A percentile compares a stretch with the other conserved stretches of the same genome.
Conservation (phyloP, 805 yeast species). For the Candida boleticola region DNA sequence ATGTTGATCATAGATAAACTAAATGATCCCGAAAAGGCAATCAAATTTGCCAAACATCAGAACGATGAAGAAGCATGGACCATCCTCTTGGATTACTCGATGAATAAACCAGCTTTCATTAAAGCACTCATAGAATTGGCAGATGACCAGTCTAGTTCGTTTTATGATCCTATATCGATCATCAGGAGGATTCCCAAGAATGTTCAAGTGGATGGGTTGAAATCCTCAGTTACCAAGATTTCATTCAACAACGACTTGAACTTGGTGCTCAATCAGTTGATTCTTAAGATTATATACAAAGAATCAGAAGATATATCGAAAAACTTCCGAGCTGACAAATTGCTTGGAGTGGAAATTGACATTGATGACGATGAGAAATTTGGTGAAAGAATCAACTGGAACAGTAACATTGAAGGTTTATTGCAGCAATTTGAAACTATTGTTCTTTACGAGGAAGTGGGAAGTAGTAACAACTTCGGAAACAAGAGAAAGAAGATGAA, state of each 20-base stretch:
- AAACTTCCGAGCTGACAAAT: constrained; percentile 16
- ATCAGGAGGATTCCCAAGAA: constrained; percentile 61
- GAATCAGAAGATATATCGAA: constrained; percentile 28
- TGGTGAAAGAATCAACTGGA: too few relatives aligned
- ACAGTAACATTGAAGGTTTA: constrained; percentile 14
- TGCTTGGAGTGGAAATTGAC: constrained; percentile 29
- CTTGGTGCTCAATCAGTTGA: constrained; percentile 51
- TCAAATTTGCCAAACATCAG: constrained; percentile 66
- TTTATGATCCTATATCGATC: constrained; percentile 64
- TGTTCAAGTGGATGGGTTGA: constrained; percentile 64
- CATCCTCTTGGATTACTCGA: constrained; percentile 65
- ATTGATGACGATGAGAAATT: constrained; percentile 11
- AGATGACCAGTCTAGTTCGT: constrained; percentile 47
- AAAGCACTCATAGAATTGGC: constrained; percentile 68
- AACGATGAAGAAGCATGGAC: constrained; percentile 82
- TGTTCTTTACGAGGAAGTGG: constrained; percentile 12
- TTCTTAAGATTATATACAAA: constrained; percentile 37
- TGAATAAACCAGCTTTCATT: constrained; percentile 72
- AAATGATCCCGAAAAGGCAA: constrained; percentile 77
- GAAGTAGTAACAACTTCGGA: not conserved
- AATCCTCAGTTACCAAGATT: constrained; percentile 57
- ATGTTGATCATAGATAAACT: constrained; percentile 72
- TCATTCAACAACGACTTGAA: constrained; percentile 59
- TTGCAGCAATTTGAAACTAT: constrained; percentile 27
- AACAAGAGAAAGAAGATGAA: not conserved